phyloP scores from a whole-genome alignment of 2,329 filamentous ascomycete genomes.

The Neofusicoccum sp. region DNA sequence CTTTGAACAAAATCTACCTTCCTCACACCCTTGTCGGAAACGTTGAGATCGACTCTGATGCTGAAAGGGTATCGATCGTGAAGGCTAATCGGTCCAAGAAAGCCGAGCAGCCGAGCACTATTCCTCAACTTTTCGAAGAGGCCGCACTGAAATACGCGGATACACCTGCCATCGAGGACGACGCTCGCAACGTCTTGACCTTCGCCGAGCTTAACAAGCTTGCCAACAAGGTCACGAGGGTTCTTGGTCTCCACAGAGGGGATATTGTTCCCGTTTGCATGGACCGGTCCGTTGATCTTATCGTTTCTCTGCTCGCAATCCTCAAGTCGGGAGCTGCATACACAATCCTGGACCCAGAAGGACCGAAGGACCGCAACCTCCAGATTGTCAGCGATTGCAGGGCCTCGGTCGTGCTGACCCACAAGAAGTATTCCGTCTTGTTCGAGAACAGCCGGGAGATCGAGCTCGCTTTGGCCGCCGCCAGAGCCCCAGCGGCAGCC shows the following conservation, averaged over 20 bases:
- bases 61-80: not conserved
- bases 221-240: not conserved
- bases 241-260: not conserved
- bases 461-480: not conserved
- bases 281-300: slow-evolving; percentile 35
- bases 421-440: not conserved
- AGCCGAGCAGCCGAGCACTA: not conserved
- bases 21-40: not conserved
- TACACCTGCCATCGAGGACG: no score
- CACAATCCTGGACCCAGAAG: slow-evolving; percentile 37
- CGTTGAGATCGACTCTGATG: not conserved
- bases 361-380: slow-evolving; percentile 32
- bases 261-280: slow-evolving; percentile 33
- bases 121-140: not conserved
- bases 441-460: not conserved
- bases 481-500: not conserved
- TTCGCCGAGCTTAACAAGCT: slow-evolving; percentile 16
- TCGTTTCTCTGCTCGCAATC: slow-evolving; percentile 35
- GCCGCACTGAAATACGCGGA: not conserved
- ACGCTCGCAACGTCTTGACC: slow-evolving; percentile 28
- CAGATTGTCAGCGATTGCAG: slow-evolving; percentile 32
- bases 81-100: not conserved
- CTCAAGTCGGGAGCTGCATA: slow-evolving; percentile 38
- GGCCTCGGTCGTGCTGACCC: not conserved
- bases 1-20: not conserved